Evolutionary conservation across 148 eudicot genomes (phyloP), one percentile per base, ranked within the genome.

Genomic region (Mesembryanthemum crystallinum): DNA sequence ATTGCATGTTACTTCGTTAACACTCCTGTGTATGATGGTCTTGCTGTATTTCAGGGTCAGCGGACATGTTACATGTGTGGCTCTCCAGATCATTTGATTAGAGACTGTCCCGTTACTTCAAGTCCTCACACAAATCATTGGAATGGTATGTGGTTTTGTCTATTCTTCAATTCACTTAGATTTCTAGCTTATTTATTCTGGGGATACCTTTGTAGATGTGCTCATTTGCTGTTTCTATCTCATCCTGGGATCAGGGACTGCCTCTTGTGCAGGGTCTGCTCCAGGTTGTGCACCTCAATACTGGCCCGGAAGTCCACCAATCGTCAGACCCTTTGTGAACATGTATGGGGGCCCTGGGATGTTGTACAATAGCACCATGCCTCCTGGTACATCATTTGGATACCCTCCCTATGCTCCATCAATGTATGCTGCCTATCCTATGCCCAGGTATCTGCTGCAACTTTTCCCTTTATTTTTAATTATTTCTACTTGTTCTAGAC

Each of bases 31-130:
- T n/a, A 13, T 42, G 35, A 45, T 42, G 69, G 64, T 35, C 42
- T 52, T 76, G 17, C 51, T 82, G 54, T 63, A 24, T 18, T 62
- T 68, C 85, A 91, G 92, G 88, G 78, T 60, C 77, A 57, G 30
- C 91, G 89, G 45, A 86, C 86, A 29, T 89, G 91, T 76, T 89
- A 79, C 74, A 82, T 72, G 82, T 91, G 91, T 76, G 91, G 93
- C 47, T 88, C 90, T 69, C 91, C 91, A 3, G 91, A 83, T 76
- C 93, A 91, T 87, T 83, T 91, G 78, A 84, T 89, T 59, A 80
- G 90, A 82, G 90, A 86, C 73, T 91, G 97, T 75, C 90, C 90
- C 54, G 63, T 66, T 78, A 83, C 86, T 80, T 76, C 85, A 51
- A 72, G 64, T 73, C 78, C 79, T 63, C 77, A 75, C 45, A 75